These are phyloP conservation scores for Cucurbita argyrosperma DNA, from an alignment of 306 rosid species.

Conservation along the genomic window DNA sequence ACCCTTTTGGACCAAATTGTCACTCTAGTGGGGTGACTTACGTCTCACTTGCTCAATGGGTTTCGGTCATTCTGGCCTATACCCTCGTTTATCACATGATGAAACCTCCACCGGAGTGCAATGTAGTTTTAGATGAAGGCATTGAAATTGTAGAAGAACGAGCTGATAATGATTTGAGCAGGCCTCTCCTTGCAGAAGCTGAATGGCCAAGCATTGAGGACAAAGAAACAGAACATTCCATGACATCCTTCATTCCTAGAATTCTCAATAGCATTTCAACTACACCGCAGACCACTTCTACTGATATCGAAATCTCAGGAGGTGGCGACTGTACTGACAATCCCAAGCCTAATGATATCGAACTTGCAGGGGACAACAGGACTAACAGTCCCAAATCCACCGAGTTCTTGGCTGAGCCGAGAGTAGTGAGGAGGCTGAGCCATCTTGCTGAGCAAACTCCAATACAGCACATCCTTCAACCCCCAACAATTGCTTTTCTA, in stretches of 20 bases:
- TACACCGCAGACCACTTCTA: slow-evolving; percentile 26
- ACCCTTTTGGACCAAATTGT: slow-evolving; percentile 68
- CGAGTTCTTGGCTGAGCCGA: slow-evolving; percentile 74
- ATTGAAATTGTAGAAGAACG: slow-evolving; percentile 33
- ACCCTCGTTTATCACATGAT: slow-evolving; percentile 91
- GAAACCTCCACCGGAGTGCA: slow-evolving; percentile 77
- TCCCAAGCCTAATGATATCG: slow-evolving; percentile 41
- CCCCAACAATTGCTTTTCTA: slow-evolving; percentile 76
- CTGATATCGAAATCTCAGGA: slow-evolving; percentile 26
- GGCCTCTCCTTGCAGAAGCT: slow-evolving; percentile 81
- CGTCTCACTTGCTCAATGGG: slow-evolving; percentile 82
- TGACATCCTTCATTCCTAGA: slow-evolving; percentile 63
- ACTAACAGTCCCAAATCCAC: slow-evolving; percentile 46
- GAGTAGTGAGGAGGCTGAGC: slow-evolving; percentile 63
- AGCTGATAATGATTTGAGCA: slow-evolving; percentile 32
- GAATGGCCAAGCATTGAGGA: slow-evolving; percentile 98
- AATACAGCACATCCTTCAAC: slow-evolving; percentile 64
- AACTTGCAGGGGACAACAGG: slow-evolving; percentile 16
- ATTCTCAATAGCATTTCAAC: slow-evolving; percentile 39
- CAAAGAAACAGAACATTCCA: slow-evolving; percentile 73
- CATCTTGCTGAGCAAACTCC: slow-evolving; percentile 78
- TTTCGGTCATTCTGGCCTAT: slow-evolving; percentile 71
- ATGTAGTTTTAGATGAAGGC: slow-evolving; percentile 59
- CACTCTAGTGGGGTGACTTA: slow-evolving; percentile 72
- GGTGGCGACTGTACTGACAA: slow-evolving; percentile 12